Evolutionary conservation across 306 rosid genomes (phyloP).

Genomic region (Acacia confusa): DNA sequence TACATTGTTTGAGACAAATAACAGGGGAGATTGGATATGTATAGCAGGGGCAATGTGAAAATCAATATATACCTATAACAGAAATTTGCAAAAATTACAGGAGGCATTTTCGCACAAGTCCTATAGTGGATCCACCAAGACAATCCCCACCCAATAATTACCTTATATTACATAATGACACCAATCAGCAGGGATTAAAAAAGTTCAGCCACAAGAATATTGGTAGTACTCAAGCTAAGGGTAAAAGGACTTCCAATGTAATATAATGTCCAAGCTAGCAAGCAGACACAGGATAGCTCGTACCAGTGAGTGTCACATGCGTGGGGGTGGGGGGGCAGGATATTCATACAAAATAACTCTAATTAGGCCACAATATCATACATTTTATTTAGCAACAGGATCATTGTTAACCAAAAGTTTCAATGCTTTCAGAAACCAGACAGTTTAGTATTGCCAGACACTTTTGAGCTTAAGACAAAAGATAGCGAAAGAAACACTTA

Average conservation of each 20-base stretch:
- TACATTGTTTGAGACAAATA: not conserved
- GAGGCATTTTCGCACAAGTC: not conserved
- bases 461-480: not conserved
- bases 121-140: not conserved
- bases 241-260: not conserved
- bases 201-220: not conserved
- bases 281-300: constrained; percentile 16
- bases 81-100: not conserved
- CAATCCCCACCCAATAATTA: not conserved
- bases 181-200: constrained; percentile 14
- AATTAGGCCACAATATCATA: constrained; percentile 1
- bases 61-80: not conserved
- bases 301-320: constrained; percentile 6
- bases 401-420: not conserved
- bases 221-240: not conserved
- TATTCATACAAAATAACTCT: not conserved
- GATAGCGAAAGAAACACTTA: not conserved
- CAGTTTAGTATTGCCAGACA: not conserved
- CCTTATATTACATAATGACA: constrained; percentile 22
- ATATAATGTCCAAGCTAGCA: not conserved
- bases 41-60: not conserved
- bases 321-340: not conserved
- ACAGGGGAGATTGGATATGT: not conserved
- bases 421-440: constrained; percentile 11
- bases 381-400: constrained; percentile 15